phyloP scores from a whole-genome alignment of 495 filamentous ascomycete species.

The Delitschia confertaspora region DNA sequence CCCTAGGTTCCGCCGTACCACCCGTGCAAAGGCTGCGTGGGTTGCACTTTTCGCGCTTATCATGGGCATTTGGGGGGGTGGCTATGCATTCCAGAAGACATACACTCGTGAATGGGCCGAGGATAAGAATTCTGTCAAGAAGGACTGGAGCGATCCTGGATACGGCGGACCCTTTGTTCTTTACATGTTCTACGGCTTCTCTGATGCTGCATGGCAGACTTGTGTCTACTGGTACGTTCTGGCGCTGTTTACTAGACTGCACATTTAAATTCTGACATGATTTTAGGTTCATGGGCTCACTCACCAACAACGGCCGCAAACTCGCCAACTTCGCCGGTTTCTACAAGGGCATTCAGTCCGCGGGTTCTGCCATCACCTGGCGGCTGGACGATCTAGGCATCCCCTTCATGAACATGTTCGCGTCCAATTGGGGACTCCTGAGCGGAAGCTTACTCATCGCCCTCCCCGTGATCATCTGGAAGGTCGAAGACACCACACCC shows the following conservation, averaged over 20 bases:
- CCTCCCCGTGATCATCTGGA: conserved; percentile 68
- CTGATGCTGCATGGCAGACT: conserved; percentile 79
- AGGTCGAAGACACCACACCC: conserved; percentile 62
- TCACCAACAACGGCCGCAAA: conserved; percentile 85
- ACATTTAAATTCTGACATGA: conserved; percentile 8
- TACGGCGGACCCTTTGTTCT: conserved; percentile 82
- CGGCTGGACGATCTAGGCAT: conserved; percentile 53
- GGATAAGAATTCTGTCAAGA: conserved; percentile 35
- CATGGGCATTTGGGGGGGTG: conserved; percentile 79
- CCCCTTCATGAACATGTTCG: conserved; percentile 49
- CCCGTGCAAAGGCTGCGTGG: conserved; percentile 67
- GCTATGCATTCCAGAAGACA: conserved; percentile 64
- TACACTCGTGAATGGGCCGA: conserved; percentile 45
- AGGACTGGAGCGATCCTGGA: conserved; percentile 57
- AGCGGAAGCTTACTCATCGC: conserved; percentile 63
- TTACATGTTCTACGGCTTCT: conserved; percentile 91
- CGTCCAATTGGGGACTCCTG: conserved; percentile 62
- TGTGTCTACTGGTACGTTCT: conserved; percentile 71
- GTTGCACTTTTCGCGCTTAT: conserved; percentile 61
- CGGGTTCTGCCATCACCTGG: conserved; percentile 85
- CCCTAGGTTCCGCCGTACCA: conserved; percentile 51
- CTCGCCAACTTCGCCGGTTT: conserved; percentile 89
- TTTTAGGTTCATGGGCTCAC: conserved; percentile 77
- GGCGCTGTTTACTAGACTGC: neutral
- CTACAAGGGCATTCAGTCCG: conserved; percentile 95